Conservation (phyloP, 805 yeast species). For the Diddensiella caesifluorescens region DNA sequence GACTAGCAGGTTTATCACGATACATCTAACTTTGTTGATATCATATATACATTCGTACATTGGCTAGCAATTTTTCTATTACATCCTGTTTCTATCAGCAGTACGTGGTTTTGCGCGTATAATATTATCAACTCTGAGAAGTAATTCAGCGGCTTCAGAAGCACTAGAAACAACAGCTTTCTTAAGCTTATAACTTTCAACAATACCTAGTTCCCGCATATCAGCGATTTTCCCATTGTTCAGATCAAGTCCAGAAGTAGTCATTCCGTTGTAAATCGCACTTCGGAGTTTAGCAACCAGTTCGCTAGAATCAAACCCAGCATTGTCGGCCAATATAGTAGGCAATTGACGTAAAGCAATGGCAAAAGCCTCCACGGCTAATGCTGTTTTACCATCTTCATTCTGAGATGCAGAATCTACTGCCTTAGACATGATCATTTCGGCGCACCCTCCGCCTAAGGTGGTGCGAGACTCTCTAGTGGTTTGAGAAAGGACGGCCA, state of each 20-base stretch:
- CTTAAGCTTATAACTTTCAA: conserved; percentile 89
- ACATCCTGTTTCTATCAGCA: conserved; percentile 64
- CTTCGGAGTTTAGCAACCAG: conserved; percentile 85
- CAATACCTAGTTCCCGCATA: conserved; percentile 89
- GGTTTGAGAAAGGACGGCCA: conserved; percentile 91
- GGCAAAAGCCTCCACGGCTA: conserved; percentile 93
- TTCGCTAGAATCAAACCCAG: conserved; percentile 93
- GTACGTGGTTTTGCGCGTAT: conserved; percentile 97
- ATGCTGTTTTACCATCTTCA: conserved; percentile 85
- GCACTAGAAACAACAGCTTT: conserved; percentile 92
- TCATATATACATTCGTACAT: not conserved
- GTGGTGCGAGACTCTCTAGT: conserved; percentile 88
- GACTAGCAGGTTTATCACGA: no score
- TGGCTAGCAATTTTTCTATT: not conserved
- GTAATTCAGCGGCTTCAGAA: conserved; percentile 96
- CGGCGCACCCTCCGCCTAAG: conserved; percentile 92
- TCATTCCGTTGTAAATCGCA: conserved; percentile 84
- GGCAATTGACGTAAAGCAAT: conserved; percentile 93
- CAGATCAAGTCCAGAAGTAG: conserved; percentile 87
- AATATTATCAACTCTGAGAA: conserved; percentile 92
- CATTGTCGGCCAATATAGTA: conserved; percentile 91
- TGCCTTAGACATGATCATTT: conserved; percentile 95
- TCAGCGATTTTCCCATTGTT: conserved; percentile 82
- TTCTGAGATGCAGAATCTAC: conserved; percentile 90
- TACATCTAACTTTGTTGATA: no score